Percentiles rank a stretch among this genome's conserved stretches.
phyloP scores from a whole-genome alignment of 164 flowering plant genomes.

The Umbilicus rupestris region DNA sequence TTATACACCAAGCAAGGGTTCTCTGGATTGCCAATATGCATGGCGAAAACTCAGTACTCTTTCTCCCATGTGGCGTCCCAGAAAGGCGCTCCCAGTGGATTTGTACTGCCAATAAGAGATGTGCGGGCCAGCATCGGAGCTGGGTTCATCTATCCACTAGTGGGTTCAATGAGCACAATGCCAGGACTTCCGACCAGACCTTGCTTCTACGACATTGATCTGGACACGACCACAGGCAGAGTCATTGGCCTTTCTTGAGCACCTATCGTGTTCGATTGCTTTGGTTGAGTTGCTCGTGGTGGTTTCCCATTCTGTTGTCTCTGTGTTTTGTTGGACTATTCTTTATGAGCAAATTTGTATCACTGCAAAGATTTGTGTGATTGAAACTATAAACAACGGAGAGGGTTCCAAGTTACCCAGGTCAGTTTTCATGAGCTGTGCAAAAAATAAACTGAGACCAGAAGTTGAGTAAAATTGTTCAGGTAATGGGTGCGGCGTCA shows the following conservation, averaged over 20 bases:
- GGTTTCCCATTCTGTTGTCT: neutral
- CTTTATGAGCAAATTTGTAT: neutral
- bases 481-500: too few relatives aligned
- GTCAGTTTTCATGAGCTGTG: too few relatives aligned
- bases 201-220: constrained; percentile 89
- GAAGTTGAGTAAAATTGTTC: too few relatives aligned
- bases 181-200: constrained; percentile 98
- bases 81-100: constrained; percentile 91
- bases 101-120: constrained; percentile 78
- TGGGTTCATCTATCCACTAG: constrained; percentile 91
- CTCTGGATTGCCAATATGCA: constrained; percentile 80
- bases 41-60: constrained; percentile 98
- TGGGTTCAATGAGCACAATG: constrained; percentile 99
- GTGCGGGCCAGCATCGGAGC: constrained; percentile 96
- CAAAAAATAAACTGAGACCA: too few relatives aligned
- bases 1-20: constrained; percentile 91
- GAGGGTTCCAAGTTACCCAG: too few relatives aligned
- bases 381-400: neutral
- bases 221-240: constrained; percentile 71
- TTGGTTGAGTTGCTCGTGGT: neutral
- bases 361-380: neutral
- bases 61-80: constrained; percentile 67
- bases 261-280: neutral
- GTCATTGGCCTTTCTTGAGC: constrained; percentile 82
- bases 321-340: neutral